These are phyloP conservation scores for Apiotrichum gracile DNA, from an alignment of 1,284 basidiomycete species.

Conservation along the genomic window DNA sequence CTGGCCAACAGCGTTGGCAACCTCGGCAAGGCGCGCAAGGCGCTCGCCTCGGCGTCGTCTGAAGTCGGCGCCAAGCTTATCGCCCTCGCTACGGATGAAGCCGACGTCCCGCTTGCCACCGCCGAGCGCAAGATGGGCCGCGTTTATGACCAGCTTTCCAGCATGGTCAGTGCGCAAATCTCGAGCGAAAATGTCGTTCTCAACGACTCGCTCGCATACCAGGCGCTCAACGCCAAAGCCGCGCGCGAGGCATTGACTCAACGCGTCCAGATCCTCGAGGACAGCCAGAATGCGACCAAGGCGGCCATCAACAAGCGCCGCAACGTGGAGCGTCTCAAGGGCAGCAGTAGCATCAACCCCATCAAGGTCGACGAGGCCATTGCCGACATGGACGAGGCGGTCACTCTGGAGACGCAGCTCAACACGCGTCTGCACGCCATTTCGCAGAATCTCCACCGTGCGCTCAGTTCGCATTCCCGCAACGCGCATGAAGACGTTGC, in stretches of 20 bases:
- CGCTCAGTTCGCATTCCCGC: slow-evolving; percentile 72
- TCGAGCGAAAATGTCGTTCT: slow-evolving; percentile 87
- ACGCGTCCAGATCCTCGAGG: slow-evolving; percentile 80
- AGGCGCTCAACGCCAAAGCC: slow-evolving; percentile 86
- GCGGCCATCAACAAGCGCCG: slow-evolving; percentile 83
- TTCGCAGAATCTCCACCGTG: slow-evolving; percentile 79
- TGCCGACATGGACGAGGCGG: slow-evolving; percentile 89
- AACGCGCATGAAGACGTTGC: slow-evolving; percentile 84
- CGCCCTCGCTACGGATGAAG: slow-evolving; percentile 79
- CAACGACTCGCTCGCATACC: slow-evolving; percentile 85
- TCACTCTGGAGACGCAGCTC: slow-evolving; percentile 75
- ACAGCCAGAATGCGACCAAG: slow-evolving; percentile 85
- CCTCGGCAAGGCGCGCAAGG: slow-evolving; percentile 68
- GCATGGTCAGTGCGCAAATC: slow-evolving; percentile 72
- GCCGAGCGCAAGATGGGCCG: slow-evolving; percentile 77
- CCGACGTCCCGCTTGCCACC: slow-evolving; percentile 69
- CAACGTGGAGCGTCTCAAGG: slow-evolving; percentile 82
- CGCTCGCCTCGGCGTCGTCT: slow-evolving; percentile 64
- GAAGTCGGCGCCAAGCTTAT: slow-evolving; percentile 86
- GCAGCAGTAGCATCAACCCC: slow-evolving; percentile 75
- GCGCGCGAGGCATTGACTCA: slow-evolving; percentile 78
- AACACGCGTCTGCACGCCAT: slow-evolving; percentile 77
- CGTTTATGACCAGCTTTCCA: slow-evolving; percentile 73
- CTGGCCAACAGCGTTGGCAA: slow-evolving; percentile 80
- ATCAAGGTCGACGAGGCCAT: slow-evolving; percentile 86